Evolutionary conservation across 495 filamentous ascomycete species (phyloP).

Genomic region (Xanthoparmelia taractica): DNA sequence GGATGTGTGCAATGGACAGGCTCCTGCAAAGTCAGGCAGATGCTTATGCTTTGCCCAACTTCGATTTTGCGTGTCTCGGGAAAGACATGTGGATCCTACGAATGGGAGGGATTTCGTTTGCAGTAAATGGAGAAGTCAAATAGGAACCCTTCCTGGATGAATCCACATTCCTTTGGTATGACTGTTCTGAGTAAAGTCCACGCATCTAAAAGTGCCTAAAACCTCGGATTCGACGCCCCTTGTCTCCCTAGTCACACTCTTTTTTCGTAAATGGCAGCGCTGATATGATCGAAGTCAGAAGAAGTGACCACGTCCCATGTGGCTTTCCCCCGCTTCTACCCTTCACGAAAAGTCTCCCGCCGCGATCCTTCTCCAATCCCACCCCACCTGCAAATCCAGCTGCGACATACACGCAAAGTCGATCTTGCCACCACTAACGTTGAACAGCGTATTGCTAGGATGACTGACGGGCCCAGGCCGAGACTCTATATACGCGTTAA

Average conservation of each 20-base stretch:
- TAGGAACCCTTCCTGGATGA: too few relatives aligned
- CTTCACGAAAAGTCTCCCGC: neutral
- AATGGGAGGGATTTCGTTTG: constrained; percentile 36
- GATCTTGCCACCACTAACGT: neutral
- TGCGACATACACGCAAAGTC: neutral
- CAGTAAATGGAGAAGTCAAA: too few relatives aligned
- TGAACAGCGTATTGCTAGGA: neutral
- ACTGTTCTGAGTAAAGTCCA: too few relatives aligned
- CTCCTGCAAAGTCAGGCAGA: constrained; percentile 32
- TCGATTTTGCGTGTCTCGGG: constrained; percentile 35
- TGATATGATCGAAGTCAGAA: neutral
- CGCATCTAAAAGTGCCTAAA: too few relatives aligned
- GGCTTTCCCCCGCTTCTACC: neutral
- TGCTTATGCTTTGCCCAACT: constrained; percentile 29
- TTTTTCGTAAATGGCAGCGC: too few relatives aligned
- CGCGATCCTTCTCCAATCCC: neutral
- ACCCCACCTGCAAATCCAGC: neutral
- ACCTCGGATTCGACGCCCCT: too few relatives aligned
- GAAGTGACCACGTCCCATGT: neutral
- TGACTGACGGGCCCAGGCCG: neutral
- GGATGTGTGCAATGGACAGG: constrained; percentile 31
- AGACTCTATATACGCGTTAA: neutral
- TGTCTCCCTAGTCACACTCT: too few relatives aligned
- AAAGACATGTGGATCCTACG: constrained; percentile 31
- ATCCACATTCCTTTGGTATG: too few relatives aligned